Percentiles rank a stretch among this genome's conserved stretches.
phyloP scores from a whole-genome alignment of 371 early-diverging fungal species.

The Mucor indicus region DNA sequence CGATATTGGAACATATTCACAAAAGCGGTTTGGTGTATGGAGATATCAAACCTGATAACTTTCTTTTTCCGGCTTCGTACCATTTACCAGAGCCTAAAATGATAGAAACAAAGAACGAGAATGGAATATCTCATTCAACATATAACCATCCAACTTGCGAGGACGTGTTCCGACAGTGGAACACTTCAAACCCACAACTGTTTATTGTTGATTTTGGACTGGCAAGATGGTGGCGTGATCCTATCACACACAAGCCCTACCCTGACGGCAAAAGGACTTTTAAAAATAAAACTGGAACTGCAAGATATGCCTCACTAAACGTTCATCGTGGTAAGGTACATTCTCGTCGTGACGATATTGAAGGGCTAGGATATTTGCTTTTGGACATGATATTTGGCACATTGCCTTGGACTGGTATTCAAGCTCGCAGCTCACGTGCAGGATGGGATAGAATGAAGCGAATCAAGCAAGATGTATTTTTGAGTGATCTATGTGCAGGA shows the following conservation, averaged over 20 bases:
- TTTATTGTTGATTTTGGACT: constrained; percentile 60
- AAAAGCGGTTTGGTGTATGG: constrained; percentile 78
- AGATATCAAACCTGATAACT: constrained; percentile 97
- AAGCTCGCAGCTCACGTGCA: constrained; percentile 51
- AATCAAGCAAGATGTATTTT: constrained; percentile 50
- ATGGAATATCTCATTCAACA: constrained; percentile 13
- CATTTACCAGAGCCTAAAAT: constrained; percentile 29
- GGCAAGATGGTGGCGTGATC: constrained; percentile 48
- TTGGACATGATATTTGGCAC: constrained; percentile 55
- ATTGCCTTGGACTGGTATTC: constrained; percentile 64
- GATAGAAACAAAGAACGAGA: constrained; percentile 16
- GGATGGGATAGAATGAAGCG: constrained; percentile 65
- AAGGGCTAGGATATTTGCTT: constrained; percentile 58
- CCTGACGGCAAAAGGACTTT: constrained; percentile 41
- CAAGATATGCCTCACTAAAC: constrained; percentile 62
- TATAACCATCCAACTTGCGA: constrained; percentile 23
- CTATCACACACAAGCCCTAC: constrained; percentile 38
- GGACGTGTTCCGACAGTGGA: constrained; percentile 27
- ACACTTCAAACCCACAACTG: constrained; percentile 20
- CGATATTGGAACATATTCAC: constrained; percentile 97
- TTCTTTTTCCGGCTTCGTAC: constrained; percentile 60
- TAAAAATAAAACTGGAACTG: constrained; percentile 59
- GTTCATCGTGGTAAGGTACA: constrained; percentile 58
- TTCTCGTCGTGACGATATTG: constrained; percentile 61
- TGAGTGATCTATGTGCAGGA: constrained; percentile 56